These are phyloP conservation scores for Penicillium soppii DNA, from an alignment of 495 filamentous ascomycete species.

Conservation along the genomic window DNA sequence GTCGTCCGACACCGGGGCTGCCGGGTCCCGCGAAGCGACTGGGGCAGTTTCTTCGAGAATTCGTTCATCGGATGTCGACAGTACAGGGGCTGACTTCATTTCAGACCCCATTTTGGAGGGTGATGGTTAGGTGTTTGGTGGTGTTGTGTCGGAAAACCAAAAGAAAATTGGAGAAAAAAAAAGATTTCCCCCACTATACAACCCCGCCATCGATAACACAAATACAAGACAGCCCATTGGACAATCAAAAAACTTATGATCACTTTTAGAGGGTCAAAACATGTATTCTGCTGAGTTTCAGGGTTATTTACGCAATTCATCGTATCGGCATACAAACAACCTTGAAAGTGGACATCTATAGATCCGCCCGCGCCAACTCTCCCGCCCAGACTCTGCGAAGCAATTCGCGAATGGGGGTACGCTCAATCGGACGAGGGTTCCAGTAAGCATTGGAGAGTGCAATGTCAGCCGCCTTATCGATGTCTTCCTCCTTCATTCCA, in stretches of 20 bases:
- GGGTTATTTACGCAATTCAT: not conserved
- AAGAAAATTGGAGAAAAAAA: conserved; percentile 24
- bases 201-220: conserved; percentile 37
- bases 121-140: conserved; percentile 6
- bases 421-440: conserved; percentile 61
- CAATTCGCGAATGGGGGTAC: conserved; percentile 57
- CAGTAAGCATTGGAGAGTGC: conserved; percentile 64
- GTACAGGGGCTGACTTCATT: conserved; percentile 62
- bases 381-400: conserved; percentile 67
- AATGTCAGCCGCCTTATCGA: conserved; percentile 65
- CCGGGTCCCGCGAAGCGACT: conserved; percentile 27
- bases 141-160: not conserved
- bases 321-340: not conserved
- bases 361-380: conserved; percentile 59
- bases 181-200: conserved; percentile 35
- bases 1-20: conserved; percentile 56
- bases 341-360: conserved; percentile 36
- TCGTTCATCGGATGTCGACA: conserved; percentile 85
- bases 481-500: conserved; percentile 65
- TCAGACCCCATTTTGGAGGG: conserved; percentile 29
- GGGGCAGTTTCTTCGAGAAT: conserved; percentile 59
- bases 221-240: conserved; percentile 26
- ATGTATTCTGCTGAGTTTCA: not conserved
- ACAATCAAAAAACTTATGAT: not conserved
- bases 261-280: not conserved